These are phyloP conservation scores for Leccinum broughii DNA, from an alignment of 768 basidiomycete genomes.

Conservation along the genomic window DNA sequence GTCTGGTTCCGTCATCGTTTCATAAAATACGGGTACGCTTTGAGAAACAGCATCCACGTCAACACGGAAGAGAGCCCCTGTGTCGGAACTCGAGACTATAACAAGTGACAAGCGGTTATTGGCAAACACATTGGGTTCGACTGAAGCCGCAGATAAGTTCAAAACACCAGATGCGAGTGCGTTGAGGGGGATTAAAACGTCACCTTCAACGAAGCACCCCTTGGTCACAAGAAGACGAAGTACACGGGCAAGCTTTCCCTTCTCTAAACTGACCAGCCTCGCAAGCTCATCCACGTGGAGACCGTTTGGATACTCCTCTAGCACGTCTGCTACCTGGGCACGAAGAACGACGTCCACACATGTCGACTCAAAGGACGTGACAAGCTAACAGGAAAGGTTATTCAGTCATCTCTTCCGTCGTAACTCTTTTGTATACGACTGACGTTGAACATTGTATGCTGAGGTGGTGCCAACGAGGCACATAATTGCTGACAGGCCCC, in stretches of 20 bases:
- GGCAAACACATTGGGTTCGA: conserved; percentile 29
- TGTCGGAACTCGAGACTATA: conserved; percentile 15
- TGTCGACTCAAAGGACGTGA: conserved; percentile 26
- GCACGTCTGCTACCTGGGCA: background rate
- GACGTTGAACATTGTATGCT: conserved; percentile 29
- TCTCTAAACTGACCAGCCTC: conserved; percentile 23
- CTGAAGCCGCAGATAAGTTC: conserved; percentile 8
- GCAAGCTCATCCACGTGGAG: conserved; percentile 29
- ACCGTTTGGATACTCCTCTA: conserved; percentile 28
- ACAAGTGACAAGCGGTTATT: conserved; percentile 36
- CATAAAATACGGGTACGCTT: conserved; percentile 23
- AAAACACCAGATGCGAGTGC: background rate
- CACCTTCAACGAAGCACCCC: conserved; percentile 9
- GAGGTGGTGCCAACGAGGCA: conserved; percentile 28
- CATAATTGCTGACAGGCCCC: conserved; percentile 30
- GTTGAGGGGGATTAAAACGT: background rate
- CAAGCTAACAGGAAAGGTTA: conserved; percentile 7
- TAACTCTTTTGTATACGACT: background rate
- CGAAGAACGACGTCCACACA: conserved; percentile 13
- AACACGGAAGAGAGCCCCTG: conserved; percentile 11
- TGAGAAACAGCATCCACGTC: conserved; percentile 12
- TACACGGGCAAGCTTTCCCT: conserved; percentile 31
- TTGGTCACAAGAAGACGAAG: conserved; percentile 34
- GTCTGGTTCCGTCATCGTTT: conserved; percentile 26
- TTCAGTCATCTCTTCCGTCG: background rate